These are phyloP conservation scores for Lasiodiplodia citricola DNA, from an alignment of 2,329 filamentous ascomycete species.

Conservation along the genomic window DNA sequence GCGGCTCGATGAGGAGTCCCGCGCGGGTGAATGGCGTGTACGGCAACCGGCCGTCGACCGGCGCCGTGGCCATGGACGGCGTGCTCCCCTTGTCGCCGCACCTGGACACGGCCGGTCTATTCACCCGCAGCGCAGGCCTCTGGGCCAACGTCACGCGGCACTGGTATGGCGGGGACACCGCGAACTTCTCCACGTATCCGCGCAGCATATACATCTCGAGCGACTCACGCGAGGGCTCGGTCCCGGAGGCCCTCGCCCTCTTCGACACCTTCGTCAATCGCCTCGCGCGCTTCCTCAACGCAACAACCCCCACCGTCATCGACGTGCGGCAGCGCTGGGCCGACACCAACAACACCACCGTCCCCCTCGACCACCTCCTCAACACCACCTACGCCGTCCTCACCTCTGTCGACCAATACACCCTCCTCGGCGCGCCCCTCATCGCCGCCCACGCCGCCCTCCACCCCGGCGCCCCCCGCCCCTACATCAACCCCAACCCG, in stretches of 20 bases:
- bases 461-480: neutral
- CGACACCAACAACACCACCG: neutral
- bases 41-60: conserved; percentile 32
- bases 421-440: neutral
- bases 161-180: neutral
- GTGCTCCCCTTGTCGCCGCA: conserved; percentile 32
- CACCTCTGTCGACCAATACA: neutral
- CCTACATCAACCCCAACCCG: conserved; percentile 4
- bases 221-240: neutral
- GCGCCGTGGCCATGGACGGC: conserved; percentile 35
- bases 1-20: conserved; percentile 55
- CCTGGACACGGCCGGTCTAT: conserved; percentile 38
- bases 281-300: neutral
- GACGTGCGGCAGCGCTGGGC: neutral
- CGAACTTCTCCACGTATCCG: neutral
- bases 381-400: neutral
- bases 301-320: neutral
- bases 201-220: neutral
- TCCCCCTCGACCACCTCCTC: neutral
- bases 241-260: neutral
- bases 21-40: conserved; percentile 32
- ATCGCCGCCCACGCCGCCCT: neutral
- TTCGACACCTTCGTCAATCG: neutral
- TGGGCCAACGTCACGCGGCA: neutral
- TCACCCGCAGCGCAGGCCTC: conserved; percentile 29